Evolutionary conservation across 768 basidiomycete genomes (phyloP), one percentile per base, ranked within the genome.

Genomic region (Lanmaoa rubissima): DNA sequence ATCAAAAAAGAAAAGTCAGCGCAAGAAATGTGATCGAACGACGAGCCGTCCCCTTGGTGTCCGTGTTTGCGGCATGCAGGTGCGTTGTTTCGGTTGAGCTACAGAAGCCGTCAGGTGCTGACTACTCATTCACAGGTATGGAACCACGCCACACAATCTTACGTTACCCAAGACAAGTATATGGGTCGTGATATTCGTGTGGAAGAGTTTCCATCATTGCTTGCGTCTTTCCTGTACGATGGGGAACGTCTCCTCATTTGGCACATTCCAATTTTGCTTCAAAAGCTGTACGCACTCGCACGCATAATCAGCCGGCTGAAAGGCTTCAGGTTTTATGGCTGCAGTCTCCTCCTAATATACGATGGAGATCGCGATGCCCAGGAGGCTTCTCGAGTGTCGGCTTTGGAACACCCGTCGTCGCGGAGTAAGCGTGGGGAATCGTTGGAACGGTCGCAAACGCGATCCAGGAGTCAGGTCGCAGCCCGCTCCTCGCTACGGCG

Each of bases 291-390:
- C 69, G 86, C 87, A n/a, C 84, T 99, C 47, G 95, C 96, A 26
- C 84, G 87, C 47, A 97, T 98, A 74, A 81, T 98, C 65, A 80
- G 87, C 69, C 84, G 89, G 9, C 77, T 99, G 58, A 90, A 88
- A 64, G 94, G 97, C n/a, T 99, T 92, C 75, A 86, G 97, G 48
- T 98, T 99, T 74, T 99, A 99, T 69, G 97, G 97, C 14, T 98
- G 96, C 74, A 94, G 91, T 61, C 83, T 99, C 45, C 84, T 99
- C 51, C 83, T 98, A 69, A 96, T 98, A 68, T 99, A 99, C 72
- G 97, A 99, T 68, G 97, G 97, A 41, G 95, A 98, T 69, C 80
- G 78, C 43, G 92, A 94, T 62, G 82, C 85, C 1, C 97, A 98
- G 73, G 88, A 92, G 63, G 80, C 78, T 19, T 86, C 88, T 69